phyloP scores from a whole-genome alignment of 305 asterid species.

The Fraxinus albicans region DNA sequence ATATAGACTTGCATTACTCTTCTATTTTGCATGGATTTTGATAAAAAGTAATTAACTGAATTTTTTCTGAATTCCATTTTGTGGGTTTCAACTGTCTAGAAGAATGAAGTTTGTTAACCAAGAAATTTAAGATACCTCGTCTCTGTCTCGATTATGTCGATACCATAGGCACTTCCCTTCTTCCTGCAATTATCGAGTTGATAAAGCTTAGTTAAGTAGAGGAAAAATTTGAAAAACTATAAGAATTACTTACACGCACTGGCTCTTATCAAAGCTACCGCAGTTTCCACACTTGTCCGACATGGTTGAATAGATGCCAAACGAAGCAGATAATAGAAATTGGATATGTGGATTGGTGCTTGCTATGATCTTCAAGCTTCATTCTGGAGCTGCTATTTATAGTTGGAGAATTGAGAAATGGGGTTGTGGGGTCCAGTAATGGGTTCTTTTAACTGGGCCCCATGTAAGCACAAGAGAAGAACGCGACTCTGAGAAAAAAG shows the following conservation, averaged over 20 bases:
- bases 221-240: background rate
- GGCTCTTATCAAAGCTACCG: conserved; percentile 46
- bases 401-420: conserved; percentile 27
- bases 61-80: background rate
- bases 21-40: background rate
- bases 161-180: conserved; percentile 47
- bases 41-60: background rate
- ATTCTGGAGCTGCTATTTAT: conserved; percentile 43
- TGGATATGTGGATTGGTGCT: background rate
- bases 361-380: conserved; percentile 25
- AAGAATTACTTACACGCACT: conserved; percentile 48
- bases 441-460: background rate
- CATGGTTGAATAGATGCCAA: conserved; percentile 29
- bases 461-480: background rate
- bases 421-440: background rate
- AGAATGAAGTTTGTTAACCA: background rate
- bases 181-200: conserved; percentile 43
- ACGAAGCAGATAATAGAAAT: background rate
- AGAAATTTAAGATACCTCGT: conserved; percentile 29
- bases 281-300: conserved; percentile 59
- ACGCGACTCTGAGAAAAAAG: background rate
- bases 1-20: no score
- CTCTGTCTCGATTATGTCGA: conserved; percentile 51
- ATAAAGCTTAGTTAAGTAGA: background rate
- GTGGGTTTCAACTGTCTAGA: background rate